phyloP scores from a whole-genome alignment of 164 flowering plant species.

The Warburgia ugandensis region DNA sequence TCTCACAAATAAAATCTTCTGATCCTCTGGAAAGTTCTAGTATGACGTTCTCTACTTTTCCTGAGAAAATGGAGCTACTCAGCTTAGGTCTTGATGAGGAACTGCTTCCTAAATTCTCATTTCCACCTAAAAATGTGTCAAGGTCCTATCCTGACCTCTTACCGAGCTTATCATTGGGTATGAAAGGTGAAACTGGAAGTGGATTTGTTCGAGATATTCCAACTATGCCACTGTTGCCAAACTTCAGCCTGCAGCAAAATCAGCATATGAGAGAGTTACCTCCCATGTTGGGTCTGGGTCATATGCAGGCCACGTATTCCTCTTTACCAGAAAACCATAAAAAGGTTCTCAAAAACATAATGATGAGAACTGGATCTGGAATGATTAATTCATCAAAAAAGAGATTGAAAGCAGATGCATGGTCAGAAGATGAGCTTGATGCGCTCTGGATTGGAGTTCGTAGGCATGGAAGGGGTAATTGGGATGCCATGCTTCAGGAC shows the following conservation, averaged over 20 bases:
- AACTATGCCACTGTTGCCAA: conserved; percentile 60
- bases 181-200: conserved; percentile 29
- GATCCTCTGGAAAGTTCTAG: conserved; percentile 30
- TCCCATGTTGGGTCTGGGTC: conserved; percentile 53
- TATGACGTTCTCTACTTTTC: conserved; percentile 37
- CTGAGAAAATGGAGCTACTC: conserved; percentile 40
- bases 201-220: conserved; percentile 33
- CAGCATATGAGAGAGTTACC: conserved; percentile 43
- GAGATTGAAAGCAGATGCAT: conserved; percentile 49
- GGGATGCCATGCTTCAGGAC: conserved; percentile 81
- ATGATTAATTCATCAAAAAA: conserved; percentile 37
- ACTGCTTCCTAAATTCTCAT: conserved; percentile 35
- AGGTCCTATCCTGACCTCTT: conserved; percentile 40
- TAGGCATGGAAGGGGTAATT: conserved; percentile 86
- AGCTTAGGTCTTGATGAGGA: conserved; percentile 55
- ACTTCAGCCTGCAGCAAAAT: conserved; percentile 42
- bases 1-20: conserved; percentile 31
- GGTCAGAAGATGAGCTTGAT: conserved; percentile 99
- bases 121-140: conserved; percentile 33
- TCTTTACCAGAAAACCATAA: conserved; percentile 80
- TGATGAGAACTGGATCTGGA: conserved; percentile 78
- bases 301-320: conserved; percentile 38
- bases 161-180: conserved; percentile 69
- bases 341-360: conserved; percentile 85
- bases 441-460: conserved; percentile 97